Conservation (phyloP, 768 basidiomycete genomes). For the Mycena haematopus region DNA sequence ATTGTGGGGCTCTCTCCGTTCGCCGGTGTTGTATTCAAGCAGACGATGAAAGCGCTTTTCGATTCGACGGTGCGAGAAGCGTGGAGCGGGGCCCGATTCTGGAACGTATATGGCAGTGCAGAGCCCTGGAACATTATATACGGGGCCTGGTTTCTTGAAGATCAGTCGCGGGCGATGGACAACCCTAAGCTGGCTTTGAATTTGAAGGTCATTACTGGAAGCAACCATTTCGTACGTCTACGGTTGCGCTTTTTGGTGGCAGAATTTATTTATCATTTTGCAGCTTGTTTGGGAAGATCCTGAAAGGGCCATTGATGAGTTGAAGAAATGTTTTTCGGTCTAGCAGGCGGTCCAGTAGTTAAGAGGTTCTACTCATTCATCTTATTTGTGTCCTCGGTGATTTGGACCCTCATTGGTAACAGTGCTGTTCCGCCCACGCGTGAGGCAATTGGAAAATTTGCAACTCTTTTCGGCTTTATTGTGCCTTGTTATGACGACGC, state of each 20-base stretch:
- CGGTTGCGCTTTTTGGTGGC: too few relatives aligned
- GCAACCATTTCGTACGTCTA: slow-evolving; percentile 35
- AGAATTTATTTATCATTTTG: too few relatives aligned
- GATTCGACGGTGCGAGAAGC: slow-evolving; percentile 12
- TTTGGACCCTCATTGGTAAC: too few relatives aligned
- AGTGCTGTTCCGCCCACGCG: too few relatives aligned
- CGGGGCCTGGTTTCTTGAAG: slow-evolving; percentile 21
- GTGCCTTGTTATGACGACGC: background rate
- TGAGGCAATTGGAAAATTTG: too few relatives aligned
- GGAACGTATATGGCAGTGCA: slow-evolving; percentile 22
- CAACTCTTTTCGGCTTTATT: background rate
- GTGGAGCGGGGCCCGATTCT: slow-evolving; percentile 21
- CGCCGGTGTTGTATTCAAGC: background rate
- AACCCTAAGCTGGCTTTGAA: slow-evolving; percentile 23
- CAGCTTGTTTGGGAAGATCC: too few relatives aligned
- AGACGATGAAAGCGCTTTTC: slow-evolving; percentile 26
- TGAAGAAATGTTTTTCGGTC: too few relatives aligned
- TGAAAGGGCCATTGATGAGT: too few relatives aligned
- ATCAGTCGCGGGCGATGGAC: slow-evolving; percentile 18
- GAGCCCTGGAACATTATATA: slow-evolving; percentile 21
- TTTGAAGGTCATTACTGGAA: slow-evolving; percentile 23
- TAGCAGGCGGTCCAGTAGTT: too few relatives aligned
- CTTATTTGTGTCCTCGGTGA: too few relatives aligned
- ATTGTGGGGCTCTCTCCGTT: slow-evolving; percentile 12
- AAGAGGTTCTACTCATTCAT: too few relatives aligned